These are phyloP conservation scores for Botryotinia narcissicola DNA, from an alignment of 2,329 filamentous ascomycete genomes.

Conservation along the genomic window DNA sequence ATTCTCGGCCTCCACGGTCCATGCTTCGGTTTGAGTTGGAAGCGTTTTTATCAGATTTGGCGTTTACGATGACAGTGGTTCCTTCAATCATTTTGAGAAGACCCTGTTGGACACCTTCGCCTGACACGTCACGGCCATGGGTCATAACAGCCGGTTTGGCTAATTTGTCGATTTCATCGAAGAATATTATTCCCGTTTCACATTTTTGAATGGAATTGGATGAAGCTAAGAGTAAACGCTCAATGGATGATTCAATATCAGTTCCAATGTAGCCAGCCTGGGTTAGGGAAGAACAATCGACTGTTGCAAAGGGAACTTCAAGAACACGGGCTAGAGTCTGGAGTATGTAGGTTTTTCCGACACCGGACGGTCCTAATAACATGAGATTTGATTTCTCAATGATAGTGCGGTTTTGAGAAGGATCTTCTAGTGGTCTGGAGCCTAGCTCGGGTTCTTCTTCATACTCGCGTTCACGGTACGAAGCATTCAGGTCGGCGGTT, in stretches of 20 bases:
- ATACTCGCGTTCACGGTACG: conserved; percentile 17
- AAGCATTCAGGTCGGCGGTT: conserved; percentile 33
- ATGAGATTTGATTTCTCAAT: conserved; percentile 96
- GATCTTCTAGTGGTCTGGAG: conserved; percentile 24
- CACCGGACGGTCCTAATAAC: conserved; percentile 85
- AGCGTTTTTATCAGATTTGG: conserved; percentile 65
- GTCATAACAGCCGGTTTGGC: conserved; percentile 72
- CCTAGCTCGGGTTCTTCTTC: conserved; percentile 27
- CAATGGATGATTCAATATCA: conserved; percentile 94
- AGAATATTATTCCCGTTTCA: conserved; percentile 88
- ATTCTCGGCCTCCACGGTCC: conserved; percentile 28
- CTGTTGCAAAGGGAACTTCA: conserved; percentile 94
- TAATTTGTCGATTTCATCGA: conserved; percentile 98
- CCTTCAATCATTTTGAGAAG: conserved; percentile 95
- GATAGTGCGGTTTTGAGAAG: conserved; percentile 27
- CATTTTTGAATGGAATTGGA: conserved; percentile 83
- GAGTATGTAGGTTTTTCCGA: conserved; percentile 94
- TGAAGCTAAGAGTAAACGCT: conserved; percentile 82
- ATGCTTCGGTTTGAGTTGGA: conserved; percentile 21
- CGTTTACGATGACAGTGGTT: conserved; percentile 86
- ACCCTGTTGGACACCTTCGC: conserved; percentile 95
- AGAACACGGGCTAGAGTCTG: conserved; percentile 81
- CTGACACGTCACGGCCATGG: conserved; percentile 90
- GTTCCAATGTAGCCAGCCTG: conserved; percentile 98
- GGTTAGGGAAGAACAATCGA: conserved; percentile 92